Conservation (phyloP, 2,329 filamentous ascomycete genomes). For the Talaromyces funiculosus region DNA sequence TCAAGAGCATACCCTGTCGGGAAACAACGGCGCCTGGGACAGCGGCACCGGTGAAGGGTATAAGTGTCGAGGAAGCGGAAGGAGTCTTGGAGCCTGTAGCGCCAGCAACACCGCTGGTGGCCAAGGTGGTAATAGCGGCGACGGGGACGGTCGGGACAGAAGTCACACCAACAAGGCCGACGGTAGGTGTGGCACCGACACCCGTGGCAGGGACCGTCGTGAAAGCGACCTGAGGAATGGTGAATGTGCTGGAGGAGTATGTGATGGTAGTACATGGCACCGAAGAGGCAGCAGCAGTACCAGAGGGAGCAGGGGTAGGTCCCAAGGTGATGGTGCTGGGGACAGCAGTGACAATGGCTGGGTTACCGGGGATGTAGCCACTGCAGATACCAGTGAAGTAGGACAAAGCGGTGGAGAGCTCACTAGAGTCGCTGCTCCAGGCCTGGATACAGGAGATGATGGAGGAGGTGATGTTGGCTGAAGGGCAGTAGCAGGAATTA, state of each 20-base stretch:
- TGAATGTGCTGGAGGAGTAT: conserved; percentile 37
- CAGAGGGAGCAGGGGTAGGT: conserved; percentile 39
- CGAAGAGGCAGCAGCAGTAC: conserved; percentile 28
- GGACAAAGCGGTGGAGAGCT: conserved; percentile 65
- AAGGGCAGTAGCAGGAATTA: conserved; percentile 78
- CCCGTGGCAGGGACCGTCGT: conserved; percentile 27
- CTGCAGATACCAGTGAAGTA: conserved; percentile 94
- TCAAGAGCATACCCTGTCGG: conserved; percentile 32
- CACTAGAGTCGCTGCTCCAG: conserved; percentile 61
- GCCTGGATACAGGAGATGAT: conserved; percentile 78
- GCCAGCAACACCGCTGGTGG: conserved; percentile 7
- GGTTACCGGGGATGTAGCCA: conserved; percentile 66
- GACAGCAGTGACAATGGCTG: conserved; percentile 74
- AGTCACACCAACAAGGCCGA: conserved; percentile 29
- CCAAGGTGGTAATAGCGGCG: conserved; percentile 13
- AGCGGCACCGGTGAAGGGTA: conserved; percentile 8
- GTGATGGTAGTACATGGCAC: conserved; percentile 38
- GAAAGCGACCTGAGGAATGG: conserved; percentile 43
- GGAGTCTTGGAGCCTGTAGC: conserved; percentile 2
- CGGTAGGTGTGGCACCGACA: conserved; percentile 19
- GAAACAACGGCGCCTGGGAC: conserved; percentile 4
- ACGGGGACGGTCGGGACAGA: conserved; percentile 15
- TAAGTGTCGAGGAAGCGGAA: not conserved
- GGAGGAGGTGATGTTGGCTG: conserved; percentile 66
- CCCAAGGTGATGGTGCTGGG: conserved; percentile 54